A percentile compares a stretch with the other conserved stretches of the same genome.
Conservation (phyloP, 2,329 filamentous ascomycete genomes). For the Neospermospora avenae region DNA sequence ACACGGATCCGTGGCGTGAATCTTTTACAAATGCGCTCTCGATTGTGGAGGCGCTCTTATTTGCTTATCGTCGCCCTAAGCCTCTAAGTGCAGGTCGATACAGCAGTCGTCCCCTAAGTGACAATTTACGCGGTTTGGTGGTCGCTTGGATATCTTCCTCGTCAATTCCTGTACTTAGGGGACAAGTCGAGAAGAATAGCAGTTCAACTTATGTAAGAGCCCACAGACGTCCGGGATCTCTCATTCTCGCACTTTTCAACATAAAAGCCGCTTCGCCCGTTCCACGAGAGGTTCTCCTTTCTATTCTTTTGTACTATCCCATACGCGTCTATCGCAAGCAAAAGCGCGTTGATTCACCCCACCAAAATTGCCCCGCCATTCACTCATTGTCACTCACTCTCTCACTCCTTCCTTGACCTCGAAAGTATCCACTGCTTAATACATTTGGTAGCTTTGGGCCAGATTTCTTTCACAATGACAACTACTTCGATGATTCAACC, state of each 20-base stretch:
- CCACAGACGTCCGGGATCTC: not conserved
- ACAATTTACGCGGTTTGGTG: constrained; percentile 1
- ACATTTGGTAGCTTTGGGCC: not conserved
- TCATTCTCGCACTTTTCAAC: not conserved
- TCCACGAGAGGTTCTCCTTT: not conserved
- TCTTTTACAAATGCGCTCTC: constrained; percentile 21
- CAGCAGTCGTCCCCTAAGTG: too few species aligned
- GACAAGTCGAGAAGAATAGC: constrained; percentile 6
- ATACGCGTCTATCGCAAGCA: not conserved
- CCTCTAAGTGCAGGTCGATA: too few species aligned
- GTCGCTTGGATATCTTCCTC: constrained; percentile 7
- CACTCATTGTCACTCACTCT: not conserved
- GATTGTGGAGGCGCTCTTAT: constrained; percentile 22
- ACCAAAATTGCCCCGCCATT: constrained; percentile 12
- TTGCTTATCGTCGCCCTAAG: constrained; percentile 20
- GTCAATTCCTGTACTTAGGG: constrained; percentile 25
- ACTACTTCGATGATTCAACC: constrained; percentile 35
- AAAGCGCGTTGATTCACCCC: constrained; percentile 5
- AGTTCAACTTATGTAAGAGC: constrained; percentile 21
- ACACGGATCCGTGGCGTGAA: constrained; percentile 9
- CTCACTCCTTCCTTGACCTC: not conserved
- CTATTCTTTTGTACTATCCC: not conserved
- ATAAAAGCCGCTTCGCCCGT: not conserved
- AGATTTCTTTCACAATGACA: constrained; percentile 28
- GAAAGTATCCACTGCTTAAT: not conserved